Base-by-base conservation (phyloP, 208 protist genomes). In the Crithidia thermophila region DNA sequence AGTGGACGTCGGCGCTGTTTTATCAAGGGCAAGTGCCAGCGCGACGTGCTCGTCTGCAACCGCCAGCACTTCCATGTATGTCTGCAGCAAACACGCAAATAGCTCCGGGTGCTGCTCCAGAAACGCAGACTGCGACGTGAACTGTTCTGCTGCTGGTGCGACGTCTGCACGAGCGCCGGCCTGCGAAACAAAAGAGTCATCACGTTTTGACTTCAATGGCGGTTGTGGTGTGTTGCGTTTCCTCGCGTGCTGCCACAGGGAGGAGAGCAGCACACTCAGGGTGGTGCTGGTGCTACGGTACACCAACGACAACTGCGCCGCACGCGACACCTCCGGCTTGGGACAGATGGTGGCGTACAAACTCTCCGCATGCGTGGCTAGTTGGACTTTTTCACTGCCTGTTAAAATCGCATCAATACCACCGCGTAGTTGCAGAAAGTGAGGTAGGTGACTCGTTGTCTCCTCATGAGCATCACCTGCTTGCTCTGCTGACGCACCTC, bases 51-150 rank as follows among this genome's bases (percentile, higher is more conserved):
- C 43, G 27, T 27, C 42, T 14, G 47, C 30, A 21, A 39, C 9
- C 13, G 61, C 37, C 7, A 67, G 25, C 21, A 55, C 8, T 4
- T 55, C 46, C 27, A 43, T 34, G 49, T 55, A 58, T 43, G 39
- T 43, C 39, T 43, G 39, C n/a, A n/a, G n/a, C n/a, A n/a, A n/a
- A n/a, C n/a, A n/a, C n/a, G n/a, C n/a, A n/a, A n/a, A n/a, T n/a
- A n/a, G n/a, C n/a, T n/a, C n/a, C n/a, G n/a, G n/a, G n/a, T n/a
- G n/a, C n/a, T n/a, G n/a, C n/a, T n/a, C n/a, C n/a, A n/a, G n/a
- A n/a, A n/a, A n/a, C n/a, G n/a, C n/a, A n/a, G n/a, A n/a, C n/a
- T n/a, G n/a, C n/a, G n/a, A n/a, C n/a, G n/a, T n/a, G n/a, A n/a
- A n/a, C n/a, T n/a, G n/a, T n/a, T n/a, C n/a, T n/a, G n/a, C n/a